Evolutionary conservation across 306 rosid species (phyloP).

Genomic region (Biancaea sappan): DNA sequence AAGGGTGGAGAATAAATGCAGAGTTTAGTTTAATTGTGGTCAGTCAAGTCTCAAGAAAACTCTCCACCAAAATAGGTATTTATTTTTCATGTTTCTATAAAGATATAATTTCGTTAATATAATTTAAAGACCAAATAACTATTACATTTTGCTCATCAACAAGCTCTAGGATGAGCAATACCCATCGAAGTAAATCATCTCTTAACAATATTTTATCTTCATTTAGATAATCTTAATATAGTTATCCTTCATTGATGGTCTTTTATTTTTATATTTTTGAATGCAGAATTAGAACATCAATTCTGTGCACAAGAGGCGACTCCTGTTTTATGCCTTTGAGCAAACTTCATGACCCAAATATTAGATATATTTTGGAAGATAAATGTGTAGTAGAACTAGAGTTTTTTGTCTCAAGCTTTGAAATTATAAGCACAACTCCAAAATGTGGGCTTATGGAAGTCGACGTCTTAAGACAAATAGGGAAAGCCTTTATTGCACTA

Average conservation of each 20-base stretch:
- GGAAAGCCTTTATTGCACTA: background rate
- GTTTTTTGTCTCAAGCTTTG: background rate
- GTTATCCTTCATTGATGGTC: too few species aligned
- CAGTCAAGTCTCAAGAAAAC: constrained; percentile 54
- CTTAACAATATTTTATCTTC: too few species aligned
- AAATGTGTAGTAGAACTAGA: constrained; percentile 57
- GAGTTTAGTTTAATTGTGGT: constrained; percentile 61
- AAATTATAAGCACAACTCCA: background rate
- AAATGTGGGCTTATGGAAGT: background rate
- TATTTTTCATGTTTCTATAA: too few species aligned
- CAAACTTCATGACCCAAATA: constrained; percentile 54
- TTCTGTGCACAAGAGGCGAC: too few species aligned
- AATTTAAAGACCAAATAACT: too few species aligned
- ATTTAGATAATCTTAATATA: too few species aligned
- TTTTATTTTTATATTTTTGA: background rate
- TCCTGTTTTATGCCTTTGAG: constrained; percentile 66
- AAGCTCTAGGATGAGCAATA: too few species aligned
- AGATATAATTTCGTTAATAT: too few species aligned
- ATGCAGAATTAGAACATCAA: constrained; percentile 55
- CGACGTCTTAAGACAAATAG: background rate
- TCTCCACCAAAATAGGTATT: constrained; percentile 46
- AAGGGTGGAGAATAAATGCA: constrained; percentile 64
- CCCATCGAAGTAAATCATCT: too few species aligned
- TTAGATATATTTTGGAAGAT: constrained; percentile 59
- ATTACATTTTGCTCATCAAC: too few species aligned